Base-by-base conservation (phyloP, 1,284 basidiomycete genomes). In the Trichosporon asahii region DNA sequence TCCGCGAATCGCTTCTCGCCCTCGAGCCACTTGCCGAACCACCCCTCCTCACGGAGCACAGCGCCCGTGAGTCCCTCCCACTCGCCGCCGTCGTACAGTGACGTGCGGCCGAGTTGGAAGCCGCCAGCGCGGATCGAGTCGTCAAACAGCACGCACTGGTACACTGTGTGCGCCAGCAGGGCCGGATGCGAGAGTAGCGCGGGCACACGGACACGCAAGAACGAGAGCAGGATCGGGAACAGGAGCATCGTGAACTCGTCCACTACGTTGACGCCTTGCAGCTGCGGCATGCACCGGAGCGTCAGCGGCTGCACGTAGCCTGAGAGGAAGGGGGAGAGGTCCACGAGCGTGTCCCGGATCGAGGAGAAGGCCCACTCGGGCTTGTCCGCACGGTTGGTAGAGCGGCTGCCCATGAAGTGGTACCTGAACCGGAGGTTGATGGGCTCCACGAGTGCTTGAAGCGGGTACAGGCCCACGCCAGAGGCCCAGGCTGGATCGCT, bases 351-450 rank as follows among this genome's bases (percentile, higher is more conserved):
- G 76, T 97, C 93, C 31, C 93, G 86, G 18, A 98, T 87, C 80
- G 98, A 93, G 2, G 93, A 91, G 76, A 99, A 92, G 76, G 93
- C 98, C 94, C 96, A 99, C 82, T 98, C 97, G 0, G 96, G 96
- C 92, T 97, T 99, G 85, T 98, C 96, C 6, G 96, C 83, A 64
- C 94, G 88, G 82, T 98, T 99, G 0, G 96, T 99, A 72, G 90
- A 88, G 40, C 93, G 86, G 14, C 88, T 86, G 0, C 92, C 89
- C 73, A 98, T 94, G 76, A 99, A 99, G 79, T 99, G 97, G 81
- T 92, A 99, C 76, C 91, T 93, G 86, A 98, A 99, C 25, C 96
- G 89, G 63, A 94, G 84, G 1, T 91, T 87, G 64, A 99, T 87
- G 0, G 95, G 93, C 68, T 90, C 88, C 2, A 94, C 87, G n/a